These are phyloP conservation scores for Alternaria metachromatica DNA, from an alignment of 2,329 filamentous ascomycete genomes.

Conservation along the genomic window DNA sequence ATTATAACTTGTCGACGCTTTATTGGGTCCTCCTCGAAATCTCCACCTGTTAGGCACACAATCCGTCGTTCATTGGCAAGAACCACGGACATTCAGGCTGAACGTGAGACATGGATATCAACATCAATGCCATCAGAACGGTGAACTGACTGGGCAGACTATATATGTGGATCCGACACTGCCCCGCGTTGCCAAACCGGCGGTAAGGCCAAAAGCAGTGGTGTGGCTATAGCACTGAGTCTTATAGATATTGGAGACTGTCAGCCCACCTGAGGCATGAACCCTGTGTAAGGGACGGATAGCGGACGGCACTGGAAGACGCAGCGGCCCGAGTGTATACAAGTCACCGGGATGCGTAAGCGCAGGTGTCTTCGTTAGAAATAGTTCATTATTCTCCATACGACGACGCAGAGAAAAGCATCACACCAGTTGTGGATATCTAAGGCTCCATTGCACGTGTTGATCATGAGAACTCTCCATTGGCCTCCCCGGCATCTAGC, in stretches of 20 bases:
- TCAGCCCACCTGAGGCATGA: not conserved
- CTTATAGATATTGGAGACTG: not conserved
- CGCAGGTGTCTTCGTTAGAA: not conserved
- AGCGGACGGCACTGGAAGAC: not conserved
- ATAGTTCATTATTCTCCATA: not conserved
- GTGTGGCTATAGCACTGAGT: not conserved
- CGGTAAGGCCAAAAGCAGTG: not conserved
- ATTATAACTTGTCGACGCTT: not conserved
- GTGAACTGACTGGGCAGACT: not conserved
- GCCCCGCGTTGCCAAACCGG: not conserved
- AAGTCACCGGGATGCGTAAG: not conserved
- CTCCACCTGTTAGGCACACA: not conserved
- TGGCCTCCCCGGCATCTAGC: constrained; percentile 57
- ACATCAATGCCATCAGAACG: not conserved
- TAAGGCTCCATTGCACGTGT: constrained; percentile 30
- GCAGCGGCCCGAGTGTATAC: constrained; percentile 1
- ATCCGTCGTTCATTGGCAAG: constrained; percentile 1
- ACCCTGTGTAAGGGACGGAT: not conserved
- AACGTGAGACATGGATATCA: constrained; percentile 14
- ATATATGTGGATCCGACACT: not conserved
- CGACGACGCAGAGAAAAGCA: constrained; percentile 13
- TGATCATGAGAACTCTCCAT: constrained; percentile 40
- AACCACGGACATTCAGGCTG: constrained; percentile 19
- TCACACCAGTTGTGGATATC: constrained; percentile 31
- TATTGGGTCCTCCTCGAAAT: not conserved